Evolutionary conservation across 2,329 filamentous ascomycete species (phyloP), one percentile per base, ranked within the genome.

Genomic region (Arachnopeziza araneosa): DNA sequence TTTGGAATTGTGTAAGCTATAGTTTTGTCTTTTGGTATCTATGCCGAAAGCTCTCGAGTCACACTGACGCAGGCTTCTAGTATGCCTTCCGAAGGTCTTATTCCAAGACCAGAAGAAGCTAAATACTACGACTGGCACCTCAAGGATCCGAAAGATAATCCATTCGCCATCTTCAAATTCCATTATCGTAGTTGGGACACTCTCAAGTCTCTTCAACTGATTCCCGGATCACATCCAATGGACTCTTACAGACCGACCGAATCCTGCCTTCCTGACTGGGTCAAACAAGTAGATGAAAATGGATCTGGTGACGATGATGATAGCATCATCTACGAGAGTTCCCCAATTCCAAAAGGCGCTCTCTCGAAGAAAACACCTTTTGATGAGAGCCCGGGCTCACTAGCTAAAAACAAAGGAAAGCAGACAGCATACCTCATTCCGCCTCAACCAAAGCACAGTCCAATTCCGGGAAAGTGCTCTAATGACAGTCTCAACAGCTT

Each of bases 101-200:
- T 85, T 2, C 78, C 83, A 21, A 75, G 74, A 21, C 80, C 81
- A 2, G 74, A 83, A 64, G 75, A 81, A 52, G 75, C 77, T 12
- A 75, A 70, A 12, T 84, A 77, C 68, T 84, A 80, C 64, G 76
- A 82, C 63, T 86, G 79, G 72, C 70, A 76, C 51, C 72, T 85
- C 2, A 67, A 77, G 23, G 83, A 85, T 59, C 70, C 80, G 0
- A 80, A 75, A 57, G 78, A 83, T 51, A 73, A 69, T 1, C 83
- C 83, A 0, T 84, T 78, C 63, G 78, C 77, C 4, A 77, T 76
- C 0, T 85, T 85, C 61, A 75, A 75, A 24, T 83, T 85, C 62
- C 80, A 85, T 61, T 85, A 85, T 63, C 77, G 82, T 30, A 81
- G 79, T 7, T 79, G 76, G 77, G 73, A 75, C 10, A 78, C 76